A percentile compares a stretch with the other conserved stretches of the same genome.
Evolutionary conservation across 352 stramenopile species (phyloP).

Genomic region (Pelagophyceae sp.): DNA sequence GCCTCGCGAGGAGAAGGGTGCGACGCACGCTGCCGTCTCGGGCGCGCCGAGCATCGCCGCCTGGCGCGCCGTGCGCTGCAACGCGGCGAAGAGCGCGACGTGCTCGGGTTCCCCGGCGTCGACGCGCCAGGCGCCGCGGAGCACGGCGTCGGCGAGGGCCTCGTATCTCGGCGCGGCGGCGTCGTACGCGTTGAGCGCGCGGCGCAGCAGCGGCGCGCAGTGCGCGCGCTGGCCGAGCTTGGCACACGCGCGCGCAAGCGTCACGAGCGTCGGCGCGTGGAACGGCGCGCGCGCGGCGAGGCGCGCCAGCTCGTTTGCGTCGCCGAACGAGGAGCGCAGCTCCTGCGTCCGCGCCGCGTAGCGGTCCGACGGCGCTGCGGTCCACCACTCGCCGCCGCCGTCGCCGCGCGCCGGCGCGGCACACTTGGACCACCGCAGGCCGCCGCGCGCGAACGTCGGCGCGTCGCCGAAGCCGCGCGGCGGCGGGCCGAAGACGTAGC

Average conservation of each 20-base stretch:
- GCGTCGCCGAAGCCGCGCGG: not conserved
- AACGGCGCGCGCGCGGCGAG: not conserved
- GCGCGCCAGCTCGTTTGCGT: conserved; percentile 1
- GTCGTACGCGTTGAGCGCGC: not conserved
- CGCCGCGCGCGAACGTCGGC: not conserved
- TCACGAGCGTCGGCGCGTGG: conserved; percentile 5
- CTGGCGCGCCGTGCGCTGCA: not conserved
- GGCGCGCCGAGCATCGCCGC: not conserved
- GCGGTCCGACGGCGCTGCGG: not conserved
- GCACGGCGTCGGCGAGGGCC: not conserved
- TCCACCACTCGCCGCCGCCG: not conserved
- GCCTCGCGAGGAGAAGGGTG: too few species aligned
- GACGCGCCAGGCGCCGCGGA: not conserved
- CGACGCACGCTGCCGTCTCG: conserved; percentile 18
- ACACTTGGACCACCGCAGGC: not conserved
- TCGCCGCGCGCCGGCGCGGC: not conserved
- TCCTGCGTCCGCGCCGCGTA: not conserved
- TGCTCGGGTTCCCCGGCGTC: not conserved
- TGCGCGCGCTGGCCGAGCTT: not conserved
- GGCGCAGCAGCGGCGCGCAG: not conserved
- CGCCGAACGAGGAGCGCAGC: not conserved
- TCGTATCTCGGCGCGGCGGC: not conserved
- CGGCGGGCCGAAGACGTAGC: not conserved
- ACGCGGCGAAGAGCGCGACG: not conserved
- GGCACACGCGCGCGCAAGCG: not conserved